Conservation (phyloP, 176 grass and related monocot genomes). For the Bothriochloa decipiens region DNA sequence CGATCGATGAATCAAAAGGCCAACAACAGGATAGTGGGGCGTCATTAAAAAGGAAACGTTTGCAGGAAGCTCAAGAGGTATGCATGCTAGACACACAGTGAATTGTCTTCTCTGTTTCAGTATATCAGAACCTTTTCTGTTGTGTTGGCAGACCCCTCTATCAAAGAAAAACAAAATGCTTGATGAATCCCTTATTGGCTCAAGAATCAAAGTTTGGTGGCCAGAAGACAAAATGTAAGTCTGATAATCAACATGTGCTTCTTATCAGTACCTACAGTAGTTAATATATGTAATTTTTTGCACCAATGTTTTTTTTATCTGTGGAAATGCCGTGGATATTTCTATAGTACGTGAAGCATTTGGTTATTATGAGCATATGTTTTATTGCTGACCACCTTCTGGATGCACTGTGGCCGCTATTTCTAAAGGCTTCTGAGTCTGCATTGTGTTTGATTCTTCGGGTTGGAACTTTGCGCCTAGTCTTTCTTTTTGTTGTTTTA, state of each 20-base stretch:
- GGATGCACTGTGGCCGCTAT: background rate
- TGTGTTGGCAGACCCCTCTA: conserved; percentile 43
- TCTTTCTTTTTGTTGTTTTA: conserved; percentile 16
- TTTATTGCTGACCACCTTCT: background rate
- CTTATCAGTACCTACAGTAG: conserved; percentile 24
- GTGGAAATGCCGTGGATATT: background rate
- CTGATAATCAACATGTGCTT: conserved; percentile 11
- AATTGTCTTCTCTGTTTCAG: conserved; percentile 35
- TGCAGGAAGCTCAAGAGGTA: conserved; percentile 57
- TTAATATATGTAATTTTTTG: background rate
- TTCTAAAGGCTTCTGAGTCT: background rate
- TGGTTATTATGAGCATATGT: background rate
- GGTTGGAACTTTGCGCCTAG: background rate
- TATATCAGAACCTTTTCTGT: conserved; percentile 2
- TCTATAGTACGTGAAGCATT: background rate
- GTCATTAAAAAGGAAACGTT: conserved; percentile 65
- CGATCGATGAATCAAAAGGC: conserved; percentile 51
- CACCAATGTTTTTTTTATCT: background rate
- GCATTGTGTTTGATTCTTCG: background rate
- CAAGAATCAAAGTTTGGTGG: conserved; percentile 95
- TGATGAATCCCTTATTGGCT: conserved; percentile 61
- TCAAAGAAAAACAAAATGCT: conserved; percentile 51
- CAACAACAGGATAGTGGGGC: conserved; percentile 42
- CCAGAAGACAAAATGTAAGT: conserved; percentile 79
- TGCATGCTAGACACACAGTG: conserved; percentile 19